Base-by-base conservation (phyloP, 306 rosid species). In the Prunus mongolica region DNA sequence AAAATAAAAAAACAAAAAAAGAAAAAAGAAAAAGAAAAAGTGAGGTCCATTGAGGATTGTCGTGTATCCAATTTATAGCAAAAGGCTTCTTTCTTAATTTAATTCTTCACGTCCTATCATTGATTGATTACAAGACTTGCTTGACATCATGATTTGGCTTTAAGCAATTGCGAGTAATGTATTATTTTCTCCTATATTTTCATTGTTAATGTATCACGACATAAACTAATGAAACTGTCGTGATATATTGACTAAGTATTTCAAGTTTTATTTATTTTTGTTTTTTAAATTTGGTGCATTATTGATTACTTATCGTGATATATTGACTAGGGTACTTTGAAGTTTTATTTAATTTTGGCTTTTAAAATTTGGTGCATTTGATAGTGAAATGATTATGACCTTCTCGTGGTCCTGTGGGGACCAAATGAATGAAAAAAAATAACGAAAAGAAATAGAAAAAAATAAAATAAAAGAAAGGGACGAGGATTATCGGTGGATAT, bases 31-130 rank as follows among this genome's bases (percentile, higher is more conserved):
- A 1, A 34, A 28, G 0, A 32, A 19, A 14, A 34, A 18, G 2
- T 6, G 27, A 20, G 49, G 25, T 7, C 47, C 47, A 67, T 22
- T 34, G 41, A 34, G 41, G 41, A 34, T 34, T 34, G 16, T 3
- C 2, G 18, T 15, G 19, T 32, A 41, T 71, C 65, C 15, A 22
- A 12, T 25, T 60, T 24, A 2, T 57, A 57, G 11, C 8, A 9
- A 10, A 12, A 50, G 71, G 24, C 71, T 24, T 65, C 77, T 68
- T 46, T 67, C 20, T 52, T 28, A 66, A 45, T 55, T 57, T 78
- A 74, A 79, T 76, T 79, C 66, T 83, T 76, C 83, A 71, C 81
- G 41, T 72, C 87, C 71, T 66, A 64, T 80, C 75, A 80, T 80
- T 79, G 3, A 49, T 47, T n/a, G 49, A 38, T 38, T 57, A 12